A percentile compares a stretch with the other conserved stretches of the same genome.
These are phyloP conservation scores for Phytophthora pinifolia DNA, from an alignment of 352 stramenopile species.

Conservation along the genomic window DNA sequence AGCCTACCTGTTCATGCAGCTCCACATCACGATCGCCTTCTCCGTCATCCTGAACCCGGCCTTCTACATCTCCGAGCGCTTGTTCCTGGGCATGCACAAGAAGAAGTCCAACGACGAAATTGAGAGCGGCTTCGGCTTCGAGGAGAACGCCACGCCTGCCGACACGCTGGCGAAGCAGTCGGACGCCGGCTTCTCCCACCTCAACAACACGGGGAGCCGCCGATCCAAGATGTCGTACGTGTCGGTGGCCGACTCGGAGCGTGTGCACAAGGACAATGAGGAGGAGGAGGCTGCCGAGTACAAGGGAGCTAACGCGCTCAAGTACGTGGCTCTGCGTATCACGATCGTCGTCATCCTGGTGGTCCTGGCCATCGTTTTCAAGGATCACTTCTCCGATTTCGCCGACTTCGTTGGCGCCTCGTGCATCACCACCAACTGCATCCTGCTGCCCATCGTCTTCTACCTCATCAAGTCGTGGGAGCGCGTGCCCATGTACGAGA, in stretches of 20 bases:
- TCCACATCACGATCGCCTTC: slow-evolving; percentile 58
- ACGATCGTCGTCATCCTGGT: slow-evolving; percentile 41
- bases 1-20: slow-evolving; percentile 58
- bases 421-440: slow-evolving; percentile 57
- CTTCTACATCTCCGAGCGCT: slow-evolving; percentile 50
- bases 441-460: slow-evolving; percentile 62
- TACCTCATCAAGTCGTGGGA: slow-evolving; percentile 71
- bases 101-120: slow-evolving; percentile 12
- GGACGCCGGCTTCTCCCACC: slow-evolving; percentile 15
- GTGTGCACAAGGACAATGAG: slow-evolving; percentile 32
- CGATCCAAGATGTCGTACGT: slow-evolving; percentile 49
- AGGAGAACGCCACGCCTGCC: slow-evolving; percentile 13
- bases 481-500: slow-evolving; percentile 36
- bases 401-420: slow-evolving; percentile 64
- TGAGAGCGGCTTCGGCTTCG: slow-evolving; percentile 29
- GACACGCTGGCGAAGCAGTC: slow-evolving; percentile 19
- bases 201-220: slow-evolving; percentile 15
- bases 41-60: slow-evolving; percentile 53
- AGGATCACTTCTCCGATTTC: slow-evolving; percentile 63
- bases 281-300: slow-evolving; percentile 38
- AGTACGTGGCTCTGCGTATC: slow-evolving; percentile 35
- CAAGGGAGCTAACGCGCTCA: slow-evolving; percentile 28
- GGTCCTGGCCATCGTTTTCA: slow-evolving; percentile 39
- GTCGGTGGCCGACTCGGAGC: slow-evolving; percentile 43
- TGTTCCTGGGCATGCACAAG: slow-evolving; percentile 62